phyloP scores from a whole-genome alignment of 106 monocot species.

The Dioscorea zingiberensis region DNA sequence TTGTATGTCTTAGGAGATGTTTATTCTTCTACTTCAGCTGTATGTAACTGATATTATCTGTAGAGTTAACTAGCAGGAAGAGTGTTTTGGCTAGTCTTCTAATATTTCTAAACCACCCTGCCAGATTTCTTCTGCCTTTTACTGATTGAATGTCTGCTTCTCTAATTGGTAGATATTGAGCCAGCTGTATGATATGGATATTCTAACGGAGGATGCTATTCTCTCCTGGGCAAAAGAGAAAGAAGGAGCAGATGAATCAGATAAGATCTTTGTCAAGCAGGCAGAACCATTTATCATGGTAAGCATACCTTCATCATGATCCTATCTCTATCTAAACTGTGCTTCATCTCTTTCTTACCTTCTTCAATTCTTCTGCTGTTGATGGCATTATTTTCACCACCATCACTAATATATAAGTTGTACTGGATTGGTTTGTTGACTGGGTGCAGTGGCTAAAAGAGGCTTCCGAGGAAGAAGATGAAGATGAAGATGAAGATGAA shows the following conservation, averaged over 20 bases:
- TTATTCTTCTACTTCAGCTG: too few species aligned
- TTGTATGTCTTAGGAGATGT: too few species aligned
- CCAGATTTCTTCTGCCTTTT: too few species aligned
- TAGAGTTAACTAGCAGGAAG: too few species aligned
- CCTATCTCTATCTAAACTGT: too few species aligned
- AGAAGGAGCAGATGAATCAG: constrained; percentile 83
- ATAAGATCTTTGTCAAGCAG: constrained; percentile 76
- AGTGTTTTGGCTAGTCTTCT: too few species aligned
- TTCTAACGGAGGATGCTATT: constrained; percentile 76
- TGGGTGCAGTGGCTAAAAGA: constrained; percentile 30
- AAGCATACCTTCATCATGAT: too few species aligned
- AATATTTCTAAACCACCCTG: too few species aligned
- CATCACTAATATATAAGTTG: too few species aligned
- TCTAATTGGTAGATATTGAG: constrained; percentile 34
- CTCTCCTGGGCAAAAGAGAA: constrained; percentile 83
- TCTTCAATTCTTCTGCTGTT: not conserved
- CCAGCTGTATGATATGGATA: constrained; percentile 63
- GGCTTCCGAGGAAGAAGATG: constrained; percentile 30
- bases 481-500: not conserved
- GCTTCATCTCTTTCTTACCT: too few species aligned
- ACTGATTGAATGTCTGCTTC: too few species aligned
- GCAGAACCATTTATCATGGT: constrained; percentile 75
- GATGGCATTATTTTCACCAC: not conserved
- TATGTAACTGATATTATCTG: too few species aligned
- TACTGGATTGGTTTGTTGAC: not conserved